Conservation (phyloP, 1,284 basidiomycete species). For the Leccinum subatratum region DNA sequence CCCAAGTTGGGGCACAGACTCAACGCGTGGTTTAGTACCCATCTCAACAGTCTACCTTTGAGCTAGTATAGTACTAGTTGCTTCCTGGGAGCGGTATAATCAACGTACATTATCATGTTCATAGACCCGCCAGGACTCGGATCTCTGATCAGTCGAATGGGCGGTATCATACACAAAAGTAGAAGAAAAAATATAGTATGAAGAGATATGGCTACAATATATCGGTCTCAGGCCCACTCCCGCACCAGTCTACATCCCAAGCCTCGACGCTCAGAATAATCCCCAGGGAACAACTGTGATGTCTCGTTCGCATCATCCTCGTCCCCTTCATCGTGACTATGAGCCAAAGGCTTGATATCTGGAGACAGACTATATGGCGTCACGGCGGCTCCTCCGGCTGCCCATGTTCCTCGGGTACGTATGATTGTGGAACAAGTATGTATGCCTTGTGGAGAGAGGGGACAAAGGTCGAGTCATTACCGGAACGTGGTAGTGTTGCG, state of each 20-base stretch:
- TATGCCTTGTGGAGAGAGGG: slow-evolving; percentile 13
- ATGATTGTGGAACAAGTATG: slow-evolving; percentile 20
- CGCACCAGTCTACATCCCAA: neutral
- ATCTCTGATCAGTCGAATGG: neutral
- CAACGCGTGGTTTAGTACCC: too few species aligned
- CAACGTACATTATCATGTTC: too few species aligned
- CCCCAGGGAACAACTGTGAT: slow-evolving; percentile 53
- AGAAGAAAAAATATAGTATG: neutral
- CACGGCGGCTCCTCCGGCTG: slow-evolving; percentile 14
- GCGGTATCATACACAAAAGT: neutral
- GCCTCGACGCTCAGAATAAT: slow-evolving; percentile 38
- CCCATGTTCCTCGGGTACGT: slow-evolving; percentile 18
- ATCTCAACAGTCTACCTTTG: too few species aligned
- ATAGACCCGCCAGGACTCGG: neutral
- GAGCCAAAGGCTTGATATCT: slow-evolving; percentile 10
- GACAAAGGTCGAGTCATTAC: slow-evolving; percentile 10
- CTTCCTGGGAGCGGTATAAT: too few species aligned
- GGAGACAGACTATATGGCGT: slow-evolving; percentile 31
- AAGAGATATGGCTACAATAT: neutral
- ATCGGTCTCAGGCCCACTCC: neutral
- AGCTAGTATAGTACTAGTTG: too few species aligned
- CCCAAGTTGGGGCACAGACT: too few species aligned
- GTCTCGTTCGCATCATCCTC: slow-evolving; percentile 39
- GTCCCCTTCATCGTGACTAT: slow-evolving; percentile 28
- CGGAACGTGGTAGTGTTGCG: slow-evolving; percentile 12